Base-by-base conservation (phyloP, 2,329 filamentous ascomycete species). In the Apiospora hydei region DNA sequence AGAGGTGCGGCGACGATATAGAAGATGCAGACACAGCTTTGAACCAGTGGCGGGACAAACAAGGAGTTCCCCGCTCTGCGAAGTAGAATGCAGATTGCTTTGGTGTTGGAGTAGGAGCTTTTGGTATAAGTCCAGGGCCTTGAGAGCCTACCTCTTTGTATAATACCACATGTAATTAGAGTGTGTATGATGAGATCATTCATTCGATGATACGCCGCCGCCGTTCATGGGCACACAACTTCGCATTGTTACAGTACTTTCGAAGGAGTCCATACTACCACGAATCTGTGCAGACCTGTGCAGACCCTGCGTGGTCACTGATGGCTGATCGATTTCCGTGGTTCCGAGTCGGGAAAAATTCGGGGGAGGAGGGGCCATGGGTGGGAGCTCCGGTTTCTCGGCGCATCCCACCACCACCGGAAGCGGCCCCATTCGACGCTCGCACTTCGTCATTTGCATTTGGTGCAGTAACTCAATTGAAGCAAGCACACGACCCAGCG, bases 1-100 rank as follows among this genome's bases (percentile, higher is more conserved):
- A 95, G 78, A 88, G 94, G 76, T 98, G 96, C 80, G 89, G 85
- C 13, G 88, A 87, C 67, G 83, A 85, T 51, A 85, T 84, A 1
- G 83, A 85, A 57, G 86, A 84, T 21, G 94, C 92, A 88, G 91
- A 95, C 78, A 72, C 75, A 44, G 79, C 79, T 69, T 70, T 81
- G 14, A 76, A 80, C 64, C 73, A 73, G 34, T 81, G 79, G 79
- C 76, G 78, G 71, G 71, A 69, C 10, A 51, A 53, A 41, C 68
- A 57, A 51, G 68, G 47, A 14, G 66, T 30, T 4, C 41, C n/a
- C 21, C 66, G 24, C 43, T 41, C 57, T 64, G 34, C 57, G 57
- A 64, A 64, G 10, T 64, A 41, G 21, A 41, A 3, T 41, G 21
- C 18, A n/a, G 57, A 34, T 7, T 10, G 8, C 4, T 14, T 41